Conservation (phyloP, 2,329 filamentous ascomycete genomes). For the Fusarium redolens region DNA sequence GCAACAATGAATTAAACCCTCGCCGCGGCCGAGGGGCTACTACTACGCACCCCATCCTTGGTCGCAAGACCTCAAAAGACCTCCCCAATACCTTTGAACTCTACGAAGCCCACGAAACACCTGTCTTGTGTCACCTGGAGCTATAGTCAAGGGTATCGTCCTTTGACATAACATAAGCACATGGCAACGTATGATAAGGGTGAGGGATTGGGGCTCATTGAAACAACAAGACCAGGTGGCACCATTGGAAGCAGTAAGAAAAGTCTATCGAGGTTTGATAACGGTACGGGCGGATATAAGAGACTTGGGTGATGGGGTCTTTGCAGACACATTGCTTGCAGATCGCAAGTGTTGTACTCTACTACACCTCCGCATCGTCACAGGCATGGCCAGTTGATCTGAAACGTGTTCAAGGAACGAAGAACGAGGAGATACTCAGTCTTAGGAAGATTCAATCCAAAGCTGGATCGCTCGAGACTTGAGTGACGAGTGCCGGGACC, state of each 20-base stretch:
- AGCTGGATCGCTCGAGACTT: background rate
- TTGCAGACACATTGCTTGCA: conserved; percentile 61
- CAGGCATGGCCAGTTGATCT: no score
- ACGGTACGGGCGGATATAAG: no score
- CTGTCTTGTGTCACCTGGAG: conserved; percentile 58
- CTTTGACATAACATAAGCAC: conserved; percentile 63
- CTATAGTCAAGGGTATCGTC: conserved; percentile 63
- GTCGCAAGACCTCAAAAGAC: conserved; percentile 14
- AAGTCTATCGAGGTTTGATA: no score
- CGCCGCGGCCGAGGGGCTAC: background rate
- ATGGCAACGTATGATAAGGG: conserved; percentile 56
- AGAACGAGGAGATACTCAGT: background rate
- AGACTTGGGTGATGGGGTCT: conserved; percentile 39
- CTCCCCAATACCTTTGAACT: conserved; percentile 66
- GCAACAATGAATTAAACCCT: background rate
- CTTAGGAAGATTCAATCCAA: background rate
- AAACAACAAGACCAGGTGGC: conserved; percentile 55
- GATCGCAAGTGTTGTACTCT: conserved; percentile 63
- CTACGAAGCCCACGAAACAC: conserved; percentile 62
- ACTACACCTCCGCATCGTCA: conserved; percentile 53
- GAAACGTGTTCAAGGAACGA: no score
- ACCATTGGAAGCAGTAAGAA: conserved; percentile 60
- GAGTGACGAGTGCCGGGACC: background rate
- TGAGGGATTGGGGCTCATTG: conserved; percentile 51
- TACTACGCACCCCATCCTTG: background rate